Evolutionary conservation across 257 asterid genomes (phyloP).

Genomic region (Linaria vulgaris): DNA sequence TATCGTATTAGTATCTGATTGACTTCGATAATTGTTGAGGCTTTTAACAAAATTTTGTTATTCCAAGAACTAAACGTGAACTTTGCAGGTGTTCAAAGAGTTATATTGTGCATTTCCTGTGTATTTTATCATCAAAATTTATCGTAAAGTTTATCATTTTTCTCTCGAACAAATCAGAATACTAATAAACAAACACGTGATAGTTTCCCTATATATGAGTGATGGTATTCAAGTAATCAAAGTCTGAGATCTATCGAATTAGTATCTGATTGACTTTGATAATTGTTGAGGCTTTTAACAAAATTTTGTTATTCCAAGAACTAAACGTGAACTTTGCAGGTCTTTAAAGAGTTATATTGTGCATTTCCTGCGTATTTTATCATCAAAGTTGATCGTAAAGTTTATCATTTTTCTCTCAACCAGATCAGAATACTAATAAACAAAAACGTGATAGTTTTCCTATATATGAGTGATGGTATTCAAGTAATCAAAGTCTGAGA

Average conservation of each 20-base stretch:
- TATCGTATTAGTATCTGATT: conserved; percentile 1
- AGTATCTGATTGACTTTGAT: conserved; percentile 8
- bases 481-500: neutral
- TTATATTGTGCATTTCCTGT: neutral
- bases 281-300: conserved; percentile 2
- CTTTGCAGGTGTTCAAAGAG: conserved; percentile 56
- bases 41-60: conserved; percentile 19
- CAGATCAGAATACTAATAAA: neutral
- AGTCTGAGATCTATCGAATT: neutral
- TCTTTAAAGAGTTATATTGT: conserved; percentile 38
- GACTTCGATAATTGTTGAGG: neutral
- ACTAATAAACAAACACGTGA: neutral
- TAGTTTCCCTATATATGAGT: neutral
- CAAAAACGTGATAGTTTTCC: neutral
- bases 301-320: conserved; percentile 12
- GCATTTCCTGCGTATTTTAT: neutral
- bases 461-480: neutral
- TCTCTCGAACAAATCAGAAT: neutral
- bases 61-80: conserved; percentile 13
- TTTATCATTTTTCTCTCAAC: neutral
- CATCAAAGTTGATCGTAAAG: neutral
- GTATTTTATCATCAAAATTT: neutral
- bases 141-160: neutral
- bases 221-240: neutral
- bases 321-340: conserved; percentile 39